Percentiles rank a stretch among this genome's conserved stretches.
Evolutionary conservation across 805 yeast genomes (phyloP).

Genomic region (Jamesozyma hellenica): DNA sequence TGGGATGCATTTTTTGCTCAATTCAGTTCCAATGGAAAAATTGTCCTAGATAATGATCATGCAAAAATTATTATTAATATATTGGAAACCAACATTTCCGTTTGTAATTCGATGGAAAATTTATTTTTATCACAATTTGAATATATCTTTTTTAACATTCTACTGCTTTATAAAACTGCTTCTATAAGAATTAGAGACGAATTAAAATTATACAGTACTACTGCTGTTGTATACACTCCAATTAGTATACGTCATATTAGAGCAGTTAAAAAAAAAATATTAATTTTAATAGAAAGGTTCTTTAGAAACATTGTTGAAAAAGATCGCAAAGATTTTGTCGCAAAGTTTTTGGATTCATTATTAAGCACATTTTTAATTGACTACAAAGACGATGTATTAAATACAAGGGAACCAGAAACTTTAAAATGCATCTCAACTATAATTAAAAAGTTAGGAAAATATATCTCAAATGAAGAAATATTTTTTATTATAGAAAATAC

Average conservation of each 20-base stretch:
- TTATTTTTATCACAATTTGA: constrained; percentile 78
- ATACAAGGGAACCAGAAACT: constrained; percentile 93
- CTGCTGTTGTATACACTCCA: constrained; percentile 65
- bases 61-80: constrained; percentile 84
- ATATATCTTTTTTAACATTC: constrained; percentile 72
- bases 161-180: constrained; percentile 76
- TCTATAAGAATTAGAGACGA: constrained; percentile 68
- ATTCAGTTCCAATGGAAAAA: constrained; percentile 65
- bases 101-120: constrained; percentile 85
- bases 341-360: constrained; percentile 68
- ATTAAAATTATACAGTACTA: constrained; percentile 59
- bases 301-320: constrained; percentile 58
- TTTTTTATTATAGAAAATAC: constrained; percentile 75
- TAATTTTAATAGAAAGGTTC: constrained; percentile 77
- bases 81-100: constrained; percentile 85
- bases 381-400: constrained; percentile 74
- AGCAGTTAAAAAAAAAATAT: constrained; percentile 84
- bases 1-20: constrained; percentile 80
- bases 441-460: constrained; percentile 64
- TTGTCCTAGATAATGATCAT: constrained; percentile 62
- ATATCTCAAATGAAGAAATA: constrained; percentile 66
- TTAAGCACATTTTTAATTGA: constrained; percentile 76
- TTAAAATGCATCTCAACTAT: constrained; percentile 82
- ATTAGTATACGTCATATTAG: constrained; percentile 87
- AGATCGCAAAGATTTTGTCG: constrained; percentile 65